Evolutionary conservation across 2,329 filamentous ascomycete species (phyloP), one percentile per base, ranked within the genome.

Genomic region (Monosporascus ibericus): DNA sequence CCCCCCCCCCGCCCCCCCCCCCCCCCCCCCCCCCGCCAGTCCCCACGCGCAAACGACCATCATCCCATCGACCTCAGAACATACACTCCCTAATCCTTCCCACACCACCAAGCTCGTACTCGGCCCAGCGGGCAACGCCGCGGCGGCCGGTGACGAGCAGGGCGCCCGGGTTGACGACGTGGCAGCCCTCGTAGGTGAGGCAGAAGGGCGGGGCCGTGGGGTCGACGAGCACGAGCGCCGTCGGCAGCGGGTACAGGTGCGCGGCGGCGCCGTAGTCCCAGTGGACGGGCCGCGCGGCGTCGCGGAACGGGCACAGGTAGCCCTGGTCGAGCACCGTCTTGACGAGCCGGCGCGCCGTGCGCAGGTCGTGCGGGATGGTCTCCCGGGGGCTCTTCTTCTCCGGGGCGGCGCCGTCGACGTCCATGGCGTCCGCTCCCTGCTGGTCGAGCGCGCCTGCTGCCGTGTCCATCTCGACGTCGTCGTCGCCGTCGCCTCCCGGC

Each of bases 281-380:
- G 59, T 95, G 82, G 5, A 96, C 81, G 0, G 94, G 94, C 1
- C 92, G 82, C 34, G 83, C 78, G 0, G 83, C 73, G n/a, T 91
- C 79, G 0, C 89, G 85, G 69, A 97, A 99, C 0, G 94, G 94
- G 0, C 88, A 85, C 11, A 99, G 79, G 58, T 90, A 88, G 5
- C 90, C 90, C 71, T 99, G 94, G 60, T 96, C 92, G 7, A 99
- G 79, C 9, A 99, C 69, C 0, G 92, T 96, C 67, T 96, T 95
- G 63, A 95, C 91, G 1, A 97, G 79, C 60, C 89, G 88, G 53
- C 87, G 81, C 7, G 88, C 87, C 6, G 81, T 77, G 50, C 76
- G 77, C 20, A 80, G 64, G 56, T 84, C 80, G 54, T 79, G 72
- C 15, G 75, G 69, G 34, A 78, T 20, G 20, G 24, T 52, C 34